Conservation (phyloP, 75 land plant genomes). For the Chamaecyparis obtusa region DNA sequence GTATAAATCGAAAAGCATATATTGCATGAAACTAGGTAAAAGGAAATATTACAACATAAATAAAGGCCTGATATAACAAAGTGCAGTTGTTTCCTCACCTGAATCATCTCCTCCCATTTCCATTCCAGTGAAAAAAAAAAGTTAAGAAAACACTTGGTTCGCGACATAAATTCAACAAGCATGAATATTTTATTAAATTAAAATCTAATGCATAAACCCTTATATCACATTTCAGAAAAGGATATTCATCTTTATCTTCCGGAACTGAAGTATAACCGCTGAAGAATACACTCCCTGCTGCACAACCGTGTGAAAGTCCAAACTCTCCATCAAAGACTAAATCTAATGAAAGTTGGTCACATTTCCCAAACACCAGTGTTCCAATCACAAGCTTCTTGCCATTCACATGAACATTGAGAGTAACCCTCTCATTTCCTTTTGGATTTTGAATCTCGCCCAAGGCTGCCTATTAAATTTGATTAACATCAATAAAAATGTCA, state of each 20-base stretch:
- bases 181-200: neutral
- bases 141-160: neutral
- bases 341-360: conserved; percentile 61
- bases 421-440: conserved; percentile 44
- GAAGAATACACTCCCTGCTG: conserved; percentile 62
- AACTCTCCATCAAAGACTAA: conserved; percentile 67
- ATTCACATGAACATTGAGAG: conserved; percentile 35
- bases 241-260: conserved; percentile 34
- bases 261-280: conserved; percentile 49
- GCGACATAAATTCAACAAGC: neutral
- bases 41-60: neutral
- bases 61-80: neutral
- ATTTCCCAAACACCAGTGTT: conserved; percentile 53
- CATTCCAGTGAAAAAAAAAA: neutral
- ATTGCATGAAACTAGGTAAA: neutral
- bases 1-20: neutral
- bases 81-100: neutral
- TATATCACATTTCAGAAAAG: neutral
- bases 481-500: neutral
- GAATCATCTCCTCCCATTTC: neutral
- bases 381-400: conserved; percentile 61
- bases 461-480: neutral
- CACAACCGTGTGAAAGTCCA: conserved; percentile 67
- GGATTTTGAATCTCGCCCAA: conserved; percentile 53
- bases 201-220: neutral